These are phyloP conservation scores for Penicillium lagena DNA, from an alignment of 495 filamentous ascomycete species.

Conservation along the genomic window DNA sequence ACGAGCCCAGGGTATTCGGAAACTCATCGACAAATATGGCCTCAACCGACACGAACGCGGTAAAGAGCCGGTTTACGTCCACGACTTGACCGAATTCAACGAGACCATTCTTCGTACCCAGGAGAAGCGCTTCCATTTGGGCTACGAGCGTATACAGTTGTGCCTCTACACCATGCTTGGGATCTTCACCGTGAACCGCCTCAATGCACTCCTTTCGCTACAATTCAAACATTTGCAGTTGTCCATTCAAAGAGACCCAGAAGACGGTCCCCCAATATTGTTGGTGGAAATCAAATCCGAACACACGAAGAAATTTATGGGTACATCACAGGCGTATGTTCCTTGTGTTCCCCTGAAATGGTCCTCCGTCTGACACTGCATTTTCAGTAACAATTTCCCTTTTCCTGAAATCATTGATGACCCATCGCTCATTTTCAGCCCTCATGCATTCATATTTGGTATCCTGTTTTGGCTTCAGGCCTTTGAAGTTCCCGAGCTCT, in stretches of 20 bases:
- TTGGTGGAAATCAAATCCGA: slow-evolving; percentile 14
- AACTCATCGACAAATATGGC: slow-evolving; percentile 13
- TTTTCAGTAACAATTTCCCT: slow-evolving; percentile 16
- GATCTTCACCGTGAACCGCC: slow-evolving; percentile 15
- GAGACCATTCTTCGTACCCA: slow-evolving; percentile 13
- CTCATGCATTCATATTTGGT: slow-evolving; percentile 15
- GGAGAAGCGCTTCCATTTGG: slow-evolving; percentile 18
- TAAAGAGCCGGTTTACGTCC: slow-evolving; percentile 14
- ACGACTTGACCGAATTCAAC: slow-evolving; percentile 18
- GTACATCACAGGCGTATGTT: slow-evolving; percentile 12
- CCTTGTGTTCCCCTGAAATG: not conserved
- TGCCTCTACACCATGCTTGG: slow-evolving; percentile 15
- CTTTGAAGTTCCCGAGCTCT: slow-evolving; percentile 12
- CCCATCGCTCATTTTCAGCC: slow-evolving; percentile 19
- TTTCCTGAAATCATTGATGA: slow-evolving; percentile 21
- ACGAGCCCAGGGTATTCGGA: slow-evolving; percentile 6
- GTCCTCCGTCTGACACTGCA: slow-evolving; percentile 1
- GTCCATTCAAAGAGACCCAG: slow-evolving; percentile 14
- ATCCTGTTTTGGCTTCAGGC: slow-evolving; percentile 14
- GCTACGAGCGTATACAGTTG: slow-evolving; percentile 14
- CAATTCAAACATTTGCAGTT: slow-evolving; percentile 15
- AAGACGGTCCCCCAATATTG: slow-evolving; percentile 13
- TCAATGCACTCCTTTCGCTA: slow-evolving; percentile 11
- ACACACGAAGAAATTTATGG: slow-evolving; percentile 13
- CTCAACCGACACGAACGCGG: slow-evolving; percentile 10